A percentile compares a stretch with the other conserved stretches of the same genome.
Evolutionary conservation across 2,329 filamentous ascomycete species (phyloP).

Genomic region (Fusarium sp.): DNA sequence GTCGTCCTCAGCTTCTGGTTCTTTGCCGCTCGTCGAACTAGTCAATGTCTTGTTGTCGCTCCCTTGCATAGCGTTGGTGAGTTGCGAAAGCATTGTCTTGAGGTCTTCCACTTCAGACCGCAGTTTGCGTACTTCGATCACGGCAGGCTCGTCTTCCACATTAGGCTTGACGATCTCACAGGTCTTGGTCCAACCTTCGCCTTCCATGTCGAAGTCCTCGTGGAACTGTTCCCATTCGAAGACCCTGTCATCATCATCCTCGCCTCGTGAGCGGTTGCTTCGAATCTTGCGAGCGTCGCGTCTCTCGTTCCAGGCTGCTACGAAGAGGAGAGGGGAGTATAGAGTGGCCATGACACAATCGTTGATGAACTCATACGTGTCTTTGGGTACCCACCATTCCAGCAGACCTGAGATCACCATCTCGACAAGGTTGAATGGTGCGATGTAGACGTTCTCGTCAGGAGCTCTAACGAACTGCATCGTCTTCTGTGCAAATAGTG

Average conservation of each 20-base stretch:
- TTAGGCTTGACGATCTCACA: conserved; percentile 84
- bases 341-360: conserved; percentile 88
- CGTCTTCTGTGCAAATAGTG: conserved; percentile 92
- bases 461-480: conserved; percentile 97
- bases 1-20: conserved; percentile 18
- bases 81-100: conserved; percentile 61
- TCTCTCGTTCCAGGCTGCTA: conserved; percentile 81
- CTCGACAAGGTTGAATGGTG: conserved; percentile 94
- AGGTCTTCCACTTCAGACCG: conserved; percentile 70
- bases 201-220: conserved; percentile 80
- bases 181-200: conserved; percentile 86
- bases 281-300: conserved; percentile 75
- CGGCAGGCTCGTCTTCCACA: conserved; percentile 81
- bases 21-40: conserved; percentile 20
- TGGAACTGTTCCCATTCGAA: conserved; percentile 95
- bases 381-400: conserved; percentile 93
- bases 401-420: conserved; percentile 82
- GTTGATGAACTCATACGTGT: conserved; percentile 83
- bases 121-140: conserved; percentile 75
- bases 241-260: conserved; percentile 87
- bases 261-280: conserved; percentile 81
- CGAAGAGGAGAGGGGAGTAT: conserved; percentile 85
- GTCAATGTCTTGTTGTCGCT: conserved; percentile 10
- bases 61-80: conserved; percentile 47
- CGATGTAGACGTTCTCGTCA: conserved; percentile 98